Base-by-base conservation (phyloP, 2,329 filamentous ascomycete species). In the Thielaviopsis euricoi region DNA sequence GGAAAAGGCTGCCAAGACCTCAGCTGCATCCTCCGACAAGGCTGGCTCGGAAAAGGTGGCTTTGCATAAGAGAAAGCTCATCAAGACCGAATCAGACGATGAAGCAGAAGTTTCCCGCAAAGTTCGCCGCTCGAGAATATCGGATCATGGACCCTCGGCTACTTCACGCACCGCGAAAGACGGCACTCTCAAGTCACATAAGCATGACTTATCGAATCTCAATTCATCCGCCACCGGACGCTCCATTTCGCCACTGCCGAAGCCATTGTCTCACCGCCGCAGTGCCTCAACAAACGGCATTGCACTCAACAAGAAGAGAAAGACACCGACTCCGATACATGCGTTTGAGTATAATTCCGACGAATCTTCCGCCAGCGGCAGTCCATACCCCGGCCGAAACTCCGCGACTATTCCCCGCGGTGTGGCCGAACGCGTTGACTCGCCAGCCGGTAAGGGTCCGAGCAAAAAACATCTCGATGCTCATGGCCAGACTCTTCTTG, bases 391-490 rank as follows among this genome's bases (percentile, higher is more conserved):
- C 61, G 77, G 79, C 61, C 78, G 74, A 81, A 80, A 62, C 65
- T 80, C 56, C 77, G 79, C 52, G 77, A 73, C 62, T 69, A 82
- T 19, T 74, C 76, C 48, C 1, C 77, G 80, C 7, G 73, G 75
- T 12, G 76, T 78, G 3, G 73, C 79, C 63, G 77, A 83, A 60
- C 74, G 81, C 64, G 73, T 80, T 64, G 76, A 83, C 64, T 82
- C 87, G 54, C 77, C 86, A 59, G 78, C 82, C 64, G 83, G 86
- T 64, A 81, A 87, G 69, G 73, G 72, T 0, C 80, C 81, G 1
- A 86, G 88, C 67, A 94, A 91, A 69, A 91, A 93, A 64, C 86
- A 91, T 66, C 82, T 91, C 22, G 93, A 97, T 70, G 87, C 89
- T 57, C 95, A 94, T 67, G 93, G 93, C 22, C 86, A 94, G 64